Percentiles rank a stretch among this genome's conserved stretches.
These are phyloP conservation scores for Ampelomyces quisqualis DNA, from an alignment of 2,329 filamentous ascomycete species.

Conservation along the genomic window DNA sequence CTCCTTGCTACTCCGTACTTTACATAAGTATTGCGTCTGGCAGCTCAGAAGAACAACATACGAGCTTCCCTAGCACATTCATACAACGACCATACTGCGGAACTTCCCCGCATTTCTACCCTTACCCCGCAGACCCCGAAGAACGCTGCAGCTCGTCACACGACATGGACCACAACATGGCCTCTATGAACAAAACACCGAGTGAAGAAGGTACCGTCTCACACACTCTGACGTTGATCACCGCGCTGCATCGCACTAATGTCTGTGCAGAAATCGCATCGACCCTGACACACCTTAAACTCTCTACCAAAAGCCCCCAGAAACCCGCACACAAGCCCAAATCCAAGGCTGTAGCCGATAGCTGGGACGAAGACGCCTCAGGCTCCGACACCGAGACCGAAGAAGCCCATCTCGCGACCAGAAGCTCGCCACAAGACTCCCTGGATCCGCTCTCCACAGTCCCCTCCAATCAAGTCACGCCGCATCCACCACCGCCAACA, in stretches of 20 bases:
- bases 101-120: slow-evolving; percentile 4
- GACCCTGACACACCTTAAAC: slow-evolving; percentile 41
- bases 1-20: not conserved
- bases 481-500: slow-evolving; percentile 38
- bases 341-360: slow-evolving; percentile 59
- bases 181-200: slow-evolving; percentile 18
- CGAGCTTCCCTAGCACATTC: too few relatives aligned
- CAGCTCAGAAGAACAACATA: too few relatives aligned
- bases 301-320: slow-evolving; percentile 37
- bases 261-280: slow-evolving; percentile 36
- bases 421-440: slow-evolving; percentile 18
- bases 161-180: slow-evolving; percentile 10
- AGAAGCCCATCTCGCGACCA: slow-evolving; percentile 8
- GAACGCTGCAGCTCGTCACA: not conserved
- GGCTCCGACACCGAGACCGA: slow-evolving; percentile 38
- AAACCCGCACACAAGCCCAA: slow-evolving; percentile 39
- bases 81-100: too few relatives aligned
- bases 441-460: slow-evolving; percentile 23
- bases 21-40: not conserved
- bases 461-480: slow-evolving; percentile 12
- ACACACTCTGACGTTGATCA: too few relatives aligned
- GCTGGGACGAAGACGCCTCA: slow-evolving; percentile 73
- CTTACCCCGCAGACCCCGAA: slow-evolving; percentile 9
- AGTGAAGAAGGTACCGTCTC: slow-evolving; percentile 16
- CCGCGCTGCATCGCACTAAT: too few relatives aligned